Evolutionary conservation across 768 basidiomycete species (phyloP), one percentile per base, ranked within the genome.

Genomic region (Ramaria sp.): DNA sequence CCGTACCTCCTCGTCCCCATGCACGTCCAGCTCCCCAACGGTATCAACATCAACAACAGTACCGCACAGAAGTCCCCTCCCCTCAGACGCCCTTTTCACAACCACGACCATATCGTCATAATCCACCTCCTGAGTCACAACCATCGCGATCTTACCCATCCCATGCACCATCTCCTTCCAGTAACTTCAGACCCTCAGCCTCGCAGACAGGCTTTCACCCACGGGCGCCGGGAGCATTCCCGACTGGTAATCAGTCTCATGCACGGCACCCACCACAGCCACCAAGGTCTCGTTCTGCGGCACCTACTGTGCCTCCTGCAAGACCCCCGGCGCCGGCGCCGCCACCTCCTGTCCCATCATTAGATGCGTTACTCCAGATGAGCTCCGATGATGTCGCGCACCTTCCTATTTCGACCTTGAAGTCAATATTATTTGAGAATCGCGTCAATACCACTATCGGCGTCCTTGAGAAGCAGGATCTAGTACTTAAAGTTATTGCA

Each of bases 401-500:
- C 3, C 71, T 95, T 13, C 79, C 84, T 6, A 79, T 94, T 52
- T 70, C 79, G 22, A 69, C 75, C n/a, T 72, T 96, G 45, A 96
- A 96, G 65, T 73, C 75, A 1, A 76, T 95, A 18, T 67, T 96
- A 20, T 89, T 81, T 63, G 80, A 81, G 52, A 89, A 93, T 59
- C 90, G 86, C 54, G 87, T 88, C 15, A 68, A 70, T 61, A 70
- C 73, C 41, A 73, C 82, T 62, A 64, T 76, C 52, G 63, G 36
- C 18, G 70, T 93, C 1, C 70, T 95, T n/a, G 93, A 96, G 71
- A 96, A 96, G 71, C 70, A 74, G 22, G 89, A 92, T 48, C 66
- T 92, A n/a, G 87, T 92, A 13, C 73, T 66, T 41, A 86, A 85
- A 62, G 88, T 89, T 24, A 60, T 70, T 53, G 69, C 66, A 15